Conservation (phyloP, 2,329 filamentous ascomycete species). For the Pseudogymnoascus sp. region DNA sequence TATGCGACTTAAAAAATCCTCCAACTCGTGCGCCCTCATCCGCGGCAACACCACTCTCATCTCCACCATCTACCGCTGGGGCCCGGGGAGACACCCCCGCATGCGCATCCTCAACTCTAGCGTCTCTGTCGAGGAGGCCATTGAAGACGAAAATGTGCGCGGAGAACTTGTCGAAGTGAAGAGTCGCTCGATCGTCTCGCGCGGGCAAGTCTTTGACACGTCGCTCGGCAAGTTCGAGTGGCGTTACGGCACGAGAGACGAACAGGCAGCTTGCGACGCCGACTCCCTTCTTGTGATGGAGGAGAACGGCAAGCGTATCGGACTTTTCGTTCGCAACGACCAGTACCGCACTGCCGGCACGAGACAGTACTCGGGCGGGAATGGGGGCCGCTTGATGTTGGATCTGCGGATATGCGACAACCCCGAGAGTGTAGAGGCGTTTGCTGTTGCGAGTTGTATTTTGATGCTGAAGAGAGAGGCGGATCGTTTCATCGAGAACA, state of each 20-base stretch:
- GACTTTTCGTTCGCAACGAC: constrained; percentile 14
- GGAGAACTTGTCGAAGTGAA: constrained; percentile 13
- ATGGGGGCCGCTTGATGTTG: constrained; percentile 15
- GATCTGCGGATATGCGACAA: constrained; percentile 12
- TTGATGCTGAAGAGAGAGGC: constrained; percentile 15
- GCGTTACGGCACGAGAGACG: constrained; percentile 14
- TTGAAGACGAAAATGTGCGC: constrained; percentile 11
- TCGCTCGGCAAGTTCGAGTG: constrained; percentile 15
- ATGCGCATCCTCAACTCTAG: constrained; percentile 12
- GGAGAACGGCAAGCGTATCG: constrained; percentile 9
- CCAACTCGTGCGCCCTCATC: constrained; percentile 10
- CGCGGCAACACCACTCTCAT: constrained; percentile 9
- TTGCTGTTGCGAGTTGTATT: constrained; percentile 13
- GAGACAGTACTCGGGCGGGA: constrained; percentile 11
- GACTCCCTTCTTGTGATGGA: constrained; percentile 15
- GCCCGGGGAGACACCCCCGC: constrained; percentile 12
- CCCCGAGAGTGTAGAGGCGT: constrained; percentile 12
- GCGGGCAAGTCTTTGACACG: constrained; percentile 11
- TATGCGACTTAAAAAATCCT: constrained; percentile 10
- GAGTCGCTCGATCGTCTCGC: constrained; percentile 13
- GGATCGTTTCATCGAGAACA: constrained; percentile 12
- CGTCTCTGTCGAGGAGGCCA: constrained; percentile 12
- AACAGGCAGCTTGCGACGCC: constrained; percentile 12
- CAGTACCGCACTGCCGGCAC: constrained; percentile 14
- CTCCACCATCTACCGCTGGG: constrained; percentile 15